phyloP scores from a whole-genome alignment of 768 basidiomycete species.

The Pulveroboletus sp. region DNA sequence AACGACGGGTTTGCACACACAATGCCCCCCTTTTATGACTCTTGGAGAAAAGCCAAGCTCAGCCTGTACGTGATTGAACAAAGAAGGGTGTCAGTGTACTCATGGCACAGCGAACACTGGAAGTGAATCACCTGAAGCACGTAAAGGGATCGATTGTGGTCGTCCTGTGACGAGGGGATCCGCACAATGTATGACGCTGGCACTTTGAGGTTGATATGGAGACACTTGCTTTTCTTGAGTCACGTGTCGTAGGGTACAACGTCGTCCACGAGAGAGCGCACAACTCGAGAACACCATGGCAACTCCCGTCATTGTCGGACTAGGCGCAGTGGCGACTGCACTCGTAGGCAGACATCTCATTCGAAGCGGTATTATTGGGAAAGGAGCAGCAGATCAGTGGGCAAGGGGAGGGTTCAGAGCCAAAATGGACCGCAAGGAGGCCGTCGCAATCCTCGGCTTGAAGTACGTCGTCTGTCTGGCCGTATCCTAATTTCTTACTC shows the following conservation, averaged over 20 bases:
- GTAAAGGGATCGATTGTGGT: not conserved
- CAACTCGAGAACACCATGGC: conserved; percentile 46
- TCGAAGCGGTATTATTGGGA: conserved; percentile 55
- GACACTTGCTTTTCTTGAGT: conserved; percentile 1
- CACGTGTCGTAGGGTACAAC: too few species aligned
- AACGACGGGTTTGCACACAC: not conserved
- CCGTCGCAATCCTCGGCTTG: conserved; percentile 84
- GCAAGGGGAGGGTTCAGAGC: conserved; percentile 89
- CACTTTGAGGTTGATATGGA: conserved; percentile 8
- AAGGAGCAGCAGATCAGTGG: conserved; percentile 73
- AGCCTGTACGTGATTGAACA: not conserved
- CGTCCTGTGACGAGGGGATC: not conserved
- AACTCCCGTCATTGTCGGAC: conserved; percentile 70
- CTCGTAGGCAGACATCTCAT: conserved; percentile 69
- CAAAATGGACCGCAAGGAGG: conserved; percentile 96
- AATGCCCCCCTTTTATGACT: conserved; percentile 15
- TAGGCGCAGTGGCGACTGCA: conserved; percentile 73
- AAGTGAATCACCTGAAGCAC: not conserved
- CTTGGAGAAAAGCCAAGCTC: not conserved
- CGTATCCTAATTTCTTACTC: not conserved
- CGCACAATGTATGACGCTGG: not conserved
- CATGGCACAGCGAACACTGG: conserved; percentile 13
- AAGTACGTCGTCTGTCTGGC: conserved; percentile 57
- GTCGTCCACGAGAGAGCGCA: too few species aligned
- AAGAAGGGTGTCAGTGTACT: not conserved